A percentile compares a stretch with the other conserved stretches of the same genome.
Evolutionary conservation across 768 basidiomycete genomes (phyloP).

Genomic region (Hortiboletus flavorubellus): DNA sequence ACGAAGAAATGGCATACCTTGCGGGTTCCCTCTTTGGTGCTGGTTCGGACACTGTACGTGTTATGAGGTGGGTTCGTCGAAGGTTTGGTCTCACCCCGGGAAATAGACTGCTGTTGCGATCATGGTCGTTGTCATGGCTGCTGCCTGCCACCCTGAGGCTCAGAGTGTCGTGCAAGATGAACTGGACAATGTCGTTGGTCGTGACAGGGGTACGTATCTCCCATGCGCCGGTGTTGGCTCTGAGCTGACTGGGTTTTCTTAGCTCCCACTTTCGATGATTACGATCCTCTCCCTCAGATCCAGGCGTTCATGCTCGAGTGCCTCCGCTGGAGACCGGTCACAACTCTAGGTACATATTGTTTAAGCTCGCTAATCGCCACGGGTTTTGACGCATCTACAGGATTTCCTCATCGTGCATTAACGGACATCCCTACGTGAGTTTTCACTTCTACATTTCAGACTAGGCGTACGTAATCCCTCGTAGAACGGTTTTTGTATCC

Average conservation of each 20-base stretch:
- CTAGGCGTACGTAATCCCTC: slow-evolving; percentile 2
- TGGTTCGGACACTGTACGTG: slow-evolving; percentile 55
- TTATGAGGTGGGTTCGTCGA: neutral
- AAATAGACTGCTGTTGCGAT: slow-evolving; percentile 52
- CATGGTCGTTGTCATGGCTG: slow-evolving; percentile 54
- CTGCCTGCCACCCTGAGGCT: slow-evolving; percentile 51
- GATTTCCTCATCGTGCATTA: slow-evolving; percentile 63
- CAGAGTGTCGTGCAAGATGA: slow-evolving; percentile 52
- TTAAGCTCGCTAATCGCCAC: neutral
- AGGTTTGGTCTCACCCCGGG: neutral
- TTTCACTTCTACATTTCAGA: neutral
- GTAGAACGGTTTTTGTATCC: slow-evolving; percentile 36
- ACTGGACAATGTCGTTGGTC: slow-evolving; percentile 50
- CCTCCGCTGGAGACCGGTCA: slow-evolving; percentile 42
- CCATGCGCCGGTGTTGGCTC: neutral
- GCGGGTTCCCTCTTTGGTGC: slow-evolving; percentile 65
- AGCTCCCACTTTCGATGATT: slow-evolving; percentile 44
- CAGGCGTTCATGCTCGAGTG: slow-evolving; percentile 41
- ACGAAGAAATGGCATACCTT: slow-evolving; percentile 59
- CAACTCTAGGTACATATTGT: slow-evolving; percentile 27
- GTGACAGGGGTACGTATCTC: slow-evolving; percentile 29
- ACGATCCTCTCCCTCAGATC: slow-evolving; percentile 34
- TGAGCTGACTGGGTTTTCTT: neutral
- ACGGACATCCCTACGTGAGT: slow-evolving; percentile 62
- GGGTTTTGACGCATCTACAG: slow-evolving; percentile 21